These are phyloP conservation scores for Naganishia sp. DNA, from an alignment of 1,284 basidiomycete species.

Conservation along the genomic window DNA sequence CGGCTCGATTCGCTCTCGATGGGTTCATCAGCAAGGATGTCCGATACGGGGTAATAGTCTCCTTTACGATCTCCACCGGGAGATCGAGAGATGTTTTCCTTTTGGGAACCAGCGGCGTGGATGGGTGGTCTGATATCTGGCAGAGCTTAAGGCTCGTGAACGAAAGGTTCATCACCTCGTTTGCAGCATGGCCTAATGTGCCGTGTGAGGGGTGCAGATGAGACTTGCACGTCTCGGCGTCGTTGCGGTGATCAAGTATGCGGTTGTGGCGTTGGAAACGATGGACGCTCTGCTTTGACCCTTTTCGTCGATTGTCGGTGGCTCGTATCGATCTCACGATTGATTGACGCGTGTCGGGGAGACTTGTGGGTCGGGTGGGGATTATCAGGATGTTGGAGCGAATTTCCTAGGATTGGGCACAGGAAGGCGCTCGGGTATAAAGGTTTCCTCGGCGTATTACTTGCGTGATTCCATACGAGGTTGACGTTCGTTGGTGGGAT, in stretches of 20 bases:
- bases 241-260: slow-evolving; percentile 12
- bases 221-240: neutral
- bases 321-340: slow-evolving; percentile 23
- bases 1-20: neutral
- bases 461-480: neutral
- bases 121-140: neutral
- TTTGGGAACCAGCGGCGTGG: slow-evolving; percentile 1
- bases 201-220: slow-evolving; percentile 13
- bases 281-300: slow-evolving; percentile 12
- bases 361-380: neutral
- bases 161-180: slow-evolving; percentile 27
- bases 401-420: neutral
- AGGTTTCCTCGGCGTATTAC: neutral
- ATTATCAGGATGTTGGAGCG: neutral
- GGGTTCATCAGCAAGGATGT: slow-evolving; percentile 23
- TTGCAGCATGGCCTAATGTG: neutral
- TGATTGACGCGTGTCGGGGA: slow-evolving; percentile 6
- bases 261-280: slow-evolving; percentile 2
- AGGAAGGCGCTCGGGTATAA: slow-evolving; percentile 7
- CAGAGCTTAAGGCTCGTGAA: slow-evolving; percentile 18
- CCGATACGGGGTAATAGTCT: slow-evolving; percentile 12
- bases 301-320: neutral
- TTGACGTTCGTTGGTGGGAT: slow-evolving; percentile 8
- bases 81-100: slow-evolving; percentile 13
- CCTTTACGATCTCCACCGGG: slow-evolving; percentile 5